Base-by-base conservation (phyloP, 176 grass and related monocot genomes). In the Cocos nucifera region DNA sequence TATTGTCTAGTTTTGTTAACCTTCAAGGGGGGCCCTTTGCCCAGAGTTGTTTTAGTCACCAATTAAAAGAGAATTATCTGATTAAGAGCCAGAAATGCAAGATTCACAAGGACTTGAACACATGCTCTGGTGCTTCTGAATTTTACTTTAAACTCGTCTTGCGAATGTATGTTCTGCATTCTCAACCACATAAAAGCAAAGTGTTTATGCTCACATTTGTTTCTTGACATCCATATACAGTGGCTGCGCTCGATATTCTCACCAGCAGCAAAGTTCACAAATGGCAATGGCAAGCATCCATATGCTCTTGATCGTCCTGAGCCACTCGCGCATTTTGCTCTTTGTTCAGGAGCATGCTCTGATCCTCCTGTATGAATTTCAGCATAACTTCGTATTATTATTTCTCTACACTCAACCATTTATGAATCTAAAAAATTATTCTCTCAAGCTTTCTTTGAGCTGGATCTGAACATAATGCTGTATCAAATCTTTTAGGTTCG, bases 271-370 rank as follows among this genome's bases (percentile, higher is more conserved):
- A 85, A 68, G 67, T 51, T 79, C 15, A 22, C 51, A 69, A 73
- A 66, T 56, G 81, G 69, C 49, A 89, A 77, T 74, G 80, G 77
- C 56, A 76, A 29, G 54, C 88, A 98, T 70, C 78, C 76, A 28
- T 93, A 83, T 62, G 73, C 77, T 50, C 71, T 98, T 75, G 26
- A 39, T 57, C 64, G 59, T 51, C 65, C 77, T 20, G 94, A 86
- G 64, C 77, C 88, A 51, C 85, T 83, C 77, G 85, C 82, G 25
- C 82, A 98, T 75, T 98, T 98, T 65, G 88, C 85, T 66, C 85
- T 98, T 83, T 93, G 81, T 22, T 89, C 85, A 0, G 94, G 94
- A 76, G 67, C 94, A 62, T 85, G 76, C 57, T 98, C 94, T 20
- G 94, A 98, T 50, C 94, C 94, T 83, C 78, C 82, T 44, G 94